Percentiles rank a stretch among this genome's conserved stretches.
Evolutionary conservation across 352 stramenopile species (phyloP).

Genomic region (Pythium apleroticum): DNA sequence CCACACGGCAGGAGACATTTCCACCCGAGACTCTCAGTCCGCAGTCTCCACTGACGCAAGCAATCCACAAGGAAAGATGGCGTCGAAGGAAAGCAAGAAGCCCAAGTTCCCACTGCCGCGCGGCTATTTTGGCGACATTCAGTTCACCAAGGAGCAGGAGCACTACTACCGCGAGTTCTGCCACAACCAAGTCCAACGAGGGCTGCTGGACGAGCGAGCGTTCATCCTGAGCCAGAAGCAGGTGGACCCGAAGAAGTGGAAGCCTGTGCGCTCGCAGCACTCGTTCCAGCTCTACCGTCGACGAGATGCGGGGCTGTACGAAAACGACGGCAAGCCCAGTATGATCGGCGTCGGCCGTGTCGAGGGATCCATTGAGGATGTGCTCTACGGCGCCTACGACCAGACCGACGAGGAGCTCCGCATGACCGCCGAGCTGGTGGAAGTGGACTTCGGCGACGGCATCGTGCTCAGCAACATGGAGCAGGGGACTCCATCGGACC

Average conservation of each 20-base stretch:
- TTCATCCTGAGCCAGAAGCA: conserved; percentile 11
- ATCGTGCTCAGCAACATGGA: conserved; percentile 43
- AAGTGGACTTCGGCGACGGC: conserved; percentile 35
- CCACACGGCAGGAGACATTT: too few relatives aligned
- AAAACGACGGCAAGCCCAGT: conserved; percentile 33
- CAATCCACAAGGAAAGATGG: too few relatives aligned
- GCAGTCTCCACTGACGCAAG: too few relatives aligned
- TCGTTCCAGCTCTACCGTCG: conserved; percentile 45
- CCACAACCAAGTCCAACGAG: conserved; percentile 31
- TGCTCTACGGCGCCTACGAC: conserved; percentile 52
- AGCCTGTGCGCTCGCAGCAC: conserved; percentile 36
- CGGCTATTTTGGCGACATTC: conserved; percentile 22
- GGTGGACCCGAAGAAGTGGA: conserved; percentile 44
- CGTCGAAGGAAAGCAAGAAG: conserved; percentile 1
- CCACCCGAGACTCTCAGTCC: too few relatives aligned
- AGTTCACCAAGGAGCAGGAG: conserved; percentile 28
- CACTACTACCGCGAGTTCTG: conserved; percentile 34
- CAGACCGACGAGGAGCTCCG: conserved; percentile 46
- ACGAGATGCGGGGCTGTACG: conserved; percentile 26
- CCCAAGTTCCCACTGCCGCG: conserved; percentile 29
- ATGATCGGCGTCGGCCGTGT: conserved; percentile 46
- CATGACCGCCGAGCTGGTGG: conserved; percentile 30
- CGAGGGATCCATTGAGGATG: conserved; percentile 45
- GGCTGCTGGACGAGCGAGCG: conserved; percentile 32
- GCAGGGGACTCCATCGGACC: conserved; percentile 34